These are phyloP conservation scores for Aspergillus homomorphus DNA, from an alignment of 495 filamentous ascomycete genomes.

Conservation along the genomic window DNA sequence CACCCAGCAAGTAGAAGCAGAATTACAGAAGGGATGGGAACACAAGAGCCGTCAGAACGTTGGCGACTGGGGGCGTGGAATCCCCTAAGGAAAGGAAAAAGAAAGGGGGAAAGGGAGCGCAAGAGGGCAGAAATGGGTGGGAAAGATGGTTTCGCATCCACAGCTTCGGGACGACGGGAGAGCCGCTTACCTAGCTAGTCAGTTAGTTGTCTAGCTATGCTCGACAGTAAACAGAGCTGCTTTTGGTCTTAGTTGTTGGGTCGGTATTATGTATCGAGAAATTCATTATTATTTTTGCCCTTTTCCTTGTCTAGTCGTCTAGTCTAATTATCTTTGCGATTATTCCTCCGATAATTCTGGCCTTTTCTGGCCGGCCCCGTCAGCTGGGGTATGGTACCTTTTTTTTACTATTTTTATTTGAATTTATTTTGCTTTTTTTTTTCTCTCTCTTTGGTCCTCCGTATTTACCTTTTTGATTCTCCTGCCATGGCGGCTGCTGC, in stretches of 20 bases:
- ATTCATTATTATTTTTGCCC: slow-evolving; percentile 3
- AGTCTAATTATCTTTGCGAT: neutral
- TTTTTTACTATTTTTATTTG: slow-evolving; percentile 13
- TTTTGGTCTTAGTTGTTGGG: slow-evolving; percentile 4
- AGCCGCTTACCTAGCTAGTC: slow-evolving; percentile 26
- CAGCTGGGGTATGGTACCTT: slow-evolving; percentile 7
- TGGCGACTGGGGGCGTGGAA: slow-evolving; percentile 8
- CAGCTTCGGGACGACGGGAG: slow-evolving; percentile 35
- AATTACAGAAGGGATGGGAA: neutral
- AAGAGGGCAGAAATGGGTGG: slow-evolving; percentile 23
- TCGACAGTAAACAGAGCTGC: slow-evolving; percentile 28
- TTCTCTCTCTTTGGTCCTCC: slow-evolving; percentile 7
- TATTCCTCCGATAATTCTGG: slow-evolving; percentile 2
- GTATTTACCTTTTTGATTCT: slow-evolving; percentile 16
- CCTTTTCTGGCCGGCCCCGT: neutral
- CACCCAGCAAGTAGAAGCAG: neutral
- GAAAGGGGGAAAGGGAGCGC: slow-evolving; percentile 27
- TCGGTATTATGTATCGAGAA: slow-evolving; percentile 10
- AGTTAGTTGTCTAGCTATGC: too few species aligned
- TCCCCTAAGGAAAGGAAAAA: slow-evolving; percentile 23
- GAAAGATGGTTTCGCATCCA: slow-evolving; percentile 27
- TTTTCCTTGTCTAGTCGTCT: neutral
- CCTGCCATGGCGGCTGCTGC: neutral
- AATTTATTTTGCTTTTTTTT: slow-evolving; percentile 8
- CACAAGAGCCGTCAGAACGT: slow-evolving; percentile 1